Conservation (phyloP, 495 filamentous ascomycete species). For the Podospora appendiculata region DNA sequence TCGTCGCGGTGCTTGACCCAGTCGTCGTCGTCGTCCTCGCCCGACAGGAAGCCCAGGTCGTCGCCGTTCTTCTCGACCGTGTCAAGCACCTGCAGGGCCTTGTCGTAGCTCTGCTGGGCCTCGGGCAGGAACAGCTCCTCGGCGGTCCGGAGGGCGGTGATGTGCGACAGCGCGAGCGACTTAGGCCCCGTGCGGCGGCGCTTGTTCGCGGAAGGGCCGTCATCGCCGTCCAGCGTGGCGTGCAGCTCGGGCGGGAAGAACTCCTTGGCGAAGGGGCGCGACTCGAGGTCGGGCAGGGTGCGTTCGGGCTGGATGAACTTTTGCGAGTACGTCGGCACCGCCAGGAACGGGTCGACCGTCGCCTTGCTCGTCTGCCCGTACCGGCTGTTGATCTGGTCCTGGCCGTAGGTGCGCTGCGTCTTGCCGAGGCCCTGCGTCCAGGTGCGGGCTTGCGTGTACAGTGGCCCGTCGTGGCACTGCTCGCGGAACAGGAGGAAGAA, state of each 20-base stretch:
- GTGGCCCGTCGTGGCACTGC: slow-evolving; percentile 37
- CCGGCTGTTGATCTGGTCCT: slow-evolving; percentile 42
- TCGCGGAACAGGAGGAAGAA: slow-evolving; percentile 40
- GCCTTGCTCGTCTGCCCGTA: slow-evolving; percentile 39
- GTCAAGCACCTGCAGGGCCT: slow-evolving; percentile 27
- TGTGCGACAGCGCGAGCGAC: slow-evolving; percentile 21
- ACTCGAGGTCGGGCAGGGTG: slow-evolving; percentile 38
- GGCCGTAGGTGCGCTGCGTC: slow-evolving; percentile 29
- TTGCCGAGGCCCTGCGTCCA: slow-evolving; percentile 13
- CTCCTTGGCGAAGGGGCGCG: slow-evolving; percentile 34
- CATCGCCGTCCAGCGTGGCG: slow-evolving; percentile 39
- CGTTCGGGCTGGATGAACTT: slow-evolving; percentile 35
- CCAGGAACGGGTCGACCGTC: slow-evolving; percentile 42
- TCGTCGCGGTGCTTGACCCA: slow-evolving; percentile 29
- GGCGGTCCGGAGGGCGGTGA: slow-evolving; percentile 23
- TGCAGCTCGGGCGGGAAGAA: slow-evolving; percentile 48
- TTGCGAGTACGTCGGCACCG: slow-evolving; percentile 43
- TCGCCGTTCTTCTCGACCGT: slow-evolving; percentile 31
- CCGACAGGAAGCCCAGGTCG: slow-evolving; percentile 26
- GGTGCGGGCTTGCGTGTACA: slow-evolving; percentile 39
- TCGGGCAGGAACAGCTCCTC: slow-evolving; percentile 23
- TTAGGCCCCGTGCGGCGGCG: slow-evolving; percentile 22
- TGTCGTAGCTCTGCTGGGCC: slow-evolving; percentile 13
- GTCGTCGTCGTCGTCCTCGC: slow-evolving; percentile 38
- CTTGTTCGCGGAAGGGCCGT: slow-evolving; percentile 16